Percentiles rank a stretch among this genome's conserved stretches.
phyloP scores from a whole-genome alignment of 495 filamentous ascomycete genomes.

The Cairneyella variabilis region DNA sequence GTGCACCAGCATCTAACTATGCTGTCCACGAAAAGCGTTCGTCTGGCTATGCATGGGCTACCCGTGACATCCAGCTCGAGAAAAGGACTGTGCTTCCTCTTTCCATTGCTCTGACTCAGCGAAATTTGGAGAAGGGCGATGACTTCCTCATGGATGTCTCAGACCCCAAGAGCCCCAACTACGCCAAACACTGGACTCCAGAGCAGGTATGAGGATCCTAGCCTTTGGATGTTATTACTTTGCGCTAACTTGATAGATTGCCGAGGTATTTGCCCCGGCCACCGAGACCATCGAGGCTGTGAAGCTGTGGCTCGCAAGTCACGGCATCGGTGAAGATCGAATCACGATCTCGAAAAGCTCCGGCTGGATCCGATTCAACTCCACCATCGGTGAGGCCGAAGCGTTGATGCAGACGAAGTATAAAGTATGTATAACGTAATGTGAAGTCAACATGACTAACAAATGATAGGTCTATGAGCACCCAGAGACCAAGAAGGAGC shows the following conservation, averaged over 20 bases:
- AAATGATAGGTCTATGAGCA: conserved; percentile 2
- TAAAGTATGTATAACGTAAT: conserved; percentile 3
- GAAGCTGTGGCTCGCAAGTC: conserved; percentile 13
- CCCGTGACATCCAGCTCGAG: neutral
- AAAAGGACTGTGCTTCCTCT: neutral
- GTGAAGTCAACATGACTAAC: neutral
- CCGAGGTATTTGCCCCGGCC: conserved; percentile 17
- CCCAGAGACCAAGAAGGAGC: conserved; percentile 32
- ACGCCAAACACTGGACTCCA: conserved; percentile 19
- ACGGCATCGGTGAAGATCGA: conserved; percentile 14
- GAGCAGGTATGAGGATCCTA: conserved; percentile 3
- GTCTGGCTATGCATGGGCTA: neutral
- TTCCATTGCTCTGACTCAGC: conserved; percentile 10
- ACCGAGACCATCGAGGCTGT: conserved; percentile 17
- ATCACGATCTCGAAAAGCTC: conserved; percentile 11
- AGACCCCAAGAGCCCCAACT: conserved; percentile 17
- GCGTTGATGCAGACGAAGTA: conserved; percentile 15
- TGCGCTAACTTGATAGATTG: neutral
- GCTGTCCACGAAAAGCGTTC: conserved; percentile 16
- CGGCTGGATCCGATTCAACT: conserved; percentile 12
- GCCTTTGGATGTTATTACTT: neutral
- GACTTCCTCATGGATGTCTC: conserved; percentile 19
- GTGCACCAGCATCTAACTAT: conserved; percentile 13
- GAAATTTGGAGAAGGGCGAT: conserved; percentile 12
- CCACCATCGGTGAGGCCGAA: conserved; percentile 19